Percentiles rank a stretch among this genome's conserved stretches.
phyloP scores from a whole-genome alignment of 306 rosid genomes.

The Cyamopsis tetragonoloba region DNA sequence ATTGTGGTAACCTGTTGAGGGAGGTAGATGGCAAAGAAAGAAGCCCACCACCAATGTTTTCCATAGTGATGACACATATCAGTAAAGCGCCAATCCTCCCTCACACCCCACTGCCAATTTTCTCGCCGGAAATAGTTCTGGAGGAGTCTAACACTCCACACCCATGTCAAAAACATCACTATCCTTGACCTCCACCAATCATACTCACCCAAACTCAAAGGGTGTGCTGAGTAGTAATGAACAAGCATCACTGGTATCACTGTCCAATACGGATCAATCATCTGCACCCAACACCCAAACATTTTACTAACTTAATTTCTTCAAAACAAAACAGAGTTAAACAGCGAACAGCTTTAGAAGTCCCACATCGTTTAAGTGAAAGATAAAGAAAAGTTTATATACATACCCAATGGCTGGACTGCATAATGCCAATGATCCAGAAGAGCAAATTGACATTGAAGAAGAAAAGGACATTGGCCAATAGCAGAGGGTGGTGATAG shows the following conservation, averaged over 20 bases:
- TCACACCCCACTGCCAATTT: constrained; percentile 85
- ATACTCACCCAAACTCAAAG: constrained; percentile 60
- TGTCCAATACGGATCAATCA: constrained; percentile 90
- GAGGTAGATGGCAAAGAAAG: constrained; percentile 77
- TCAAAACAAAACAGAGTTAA: too few species aligned
- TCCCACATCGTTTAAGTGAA: too few species aligned
- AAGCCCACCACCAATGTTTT: constrained; percentile 84
- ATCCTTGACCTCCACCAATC: constrained; percentile 63
- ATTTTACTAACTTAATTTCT: too few species aligned
- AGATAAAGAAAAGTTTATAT: not conserved
- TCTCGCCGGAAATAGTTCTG: constrained; percentile 92
- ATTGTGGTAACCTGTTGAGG: constrained; percentile 60
- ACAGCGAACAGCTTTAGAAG: too few species aligned
- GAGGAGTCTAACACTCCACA: constrained; percentile 71
- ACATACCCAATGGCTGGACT: constrained; percentile 82
- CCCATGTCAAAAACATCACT: constrained; percentile 58
- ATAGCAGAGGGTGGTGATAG: constrained; percentile 62
- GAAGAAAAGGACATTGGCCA: constrained; percentile 74
- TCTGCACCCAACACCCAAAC: constrained; percentile 40
- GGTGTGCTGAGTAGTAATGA: constrained; percentile 67
- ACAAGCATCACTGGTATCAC: constrained; percentile 79
- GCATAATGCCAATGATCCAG: constrained; percentile 69
- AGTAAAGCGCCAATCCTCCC: constrained; percentile 89
- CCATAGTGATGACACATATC: constrained; percentile 70
- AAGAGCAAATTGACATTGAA: constrained; percentile 80